Evolutionary conservation across 495 filamentous ascomycete genomes (phyloP), one percentile per base, ranked within the genome.

Genomic region (Talaromyces nanjingensis): DNA sequence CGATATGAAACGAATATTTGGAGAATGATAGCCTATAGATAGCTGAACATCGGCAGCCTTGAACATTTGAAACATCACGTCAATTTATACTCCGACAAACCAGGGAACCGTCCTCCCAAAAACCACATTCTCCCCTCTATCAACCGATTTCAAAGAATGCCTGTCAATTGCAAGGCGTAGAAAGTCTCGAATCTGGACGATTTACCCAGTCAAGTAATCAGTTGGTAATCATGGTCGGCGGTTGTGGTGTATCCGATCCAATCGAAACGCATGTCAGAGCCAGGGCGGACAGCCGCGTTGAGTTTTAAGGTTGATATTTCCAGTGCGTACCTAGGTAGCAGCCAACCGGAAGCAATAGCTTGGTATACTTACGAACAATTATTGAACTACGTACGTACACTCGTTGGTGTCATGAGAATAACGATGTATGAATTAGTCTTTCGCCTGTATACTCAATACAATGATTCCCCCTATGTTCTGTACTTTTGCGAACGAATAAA

Each of bases 241-340:
- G 34, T 14, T 39, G 34, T 14, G 37, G 12, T 42, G 14, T 16
- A 42, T 42, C 9, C 37, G 37, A 16, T 18, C 39, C 39, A 42
- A 42, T 42, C n/a, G 16, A 27, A 54, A 54, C 11, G 22, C 45
- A 49, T 68, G 57, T 16, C 31, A 58, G 20, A 37, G 61, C 24
- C 29, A 27, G 24, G 49, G 62, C 60, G 58, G 45, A 57, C 45
- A 49, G 33, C 31, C 22, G 22, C 22, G 22, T 24, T 24, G 54
- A 55, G 53, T 61, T 55, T 20, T 2, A 49, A 1, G 45, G n/a
- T 8, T 49, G 45, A 49, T 18, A 6, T 47, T 18, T 11, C 27
- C 42, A 47, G n/a, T 49, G 37, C n/a, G 16, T 14, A 49, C 8
- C 22, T 24, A 24, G 2, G 2, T 24, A 24, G 22, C 45, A 18